A percentile compares a stretch with the other conserved stretches of the same genome.
These are phyloP conservation scores for Agaricus blazei DNA, from an alignment of 768 basidiomycete genomes.

Conservation along the genomic window DNA sequence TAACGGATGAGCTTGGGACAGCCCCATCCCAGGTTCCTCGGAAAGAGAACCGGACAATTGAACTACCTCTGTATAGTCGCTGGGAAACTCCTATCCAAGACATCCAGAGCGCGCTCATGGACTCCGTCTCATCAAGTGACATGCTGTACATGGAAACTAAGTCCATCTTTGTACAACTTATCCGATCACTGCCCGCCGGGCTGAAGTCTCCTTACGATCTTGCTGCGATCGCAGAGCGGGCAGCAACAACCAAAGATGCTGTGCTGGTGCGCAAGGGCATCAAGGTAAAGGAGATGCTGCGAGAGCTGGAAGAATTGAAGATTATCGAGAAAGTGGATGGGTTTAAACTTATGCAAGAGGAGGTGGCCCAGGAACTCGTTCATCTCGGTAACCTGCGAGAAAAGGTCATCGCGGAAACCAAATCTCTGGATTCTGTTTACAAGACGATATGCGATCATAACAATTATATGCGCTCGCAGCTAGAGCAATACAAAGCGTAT, in stretches of 20 bases:
- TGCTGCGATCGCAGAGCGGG: conserved; percentile 83
- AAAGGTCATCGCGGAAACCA: conserved; percentile 90
- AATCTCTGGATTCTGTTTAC: conserved; percentile 93
- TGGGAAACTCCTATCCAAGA: conserved; percentile 99
- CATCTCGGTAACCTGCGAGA: conserved; percentile 96
- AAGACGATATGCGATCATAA: conserved; percentile 99
- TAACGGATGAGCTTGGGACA: conserved; percentile 92
- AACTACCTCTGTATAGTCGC: conserved; percentile 88
- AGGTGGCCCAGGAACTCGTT: conserved; percentile 90
- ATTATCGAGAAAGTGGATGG: conserved; percentile 80
- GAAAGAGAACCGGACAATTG: conserved; percentile 94
- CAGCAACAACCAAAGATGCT: conserved; percentile 96
- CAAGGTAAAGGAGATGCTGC: conserved; percentile 99
- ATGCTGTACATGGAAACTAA: conserved; percentile 99
- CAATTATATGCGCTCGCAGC: conserved; percentile 90
- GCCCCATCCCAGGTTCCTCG: conserved; percentile 95
- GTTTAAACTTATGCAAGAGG: conserved; percentile 95
- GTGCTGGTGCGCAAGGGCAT: conserved; percentile 94
- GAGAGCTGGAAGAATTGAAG: conserved; percentile 88
- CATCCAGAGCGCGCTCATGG: conserved; percentile 93
- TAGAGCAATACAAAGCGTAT: conserved; percentile 99
- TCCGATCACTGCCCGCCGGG: conserved; percentile 86
- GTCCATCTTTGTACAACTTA: conserved; percentile 96
- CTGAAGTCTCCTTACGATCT: conserved; percentile 91
- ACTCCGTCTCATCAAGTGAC: conserved; percentile 94